Evolutionary conservation across 176 grass and related monocot genomes (phyloP), one percentile per base, ranked within the genome.

Genomic region (Zoysia japonica): DNA sequence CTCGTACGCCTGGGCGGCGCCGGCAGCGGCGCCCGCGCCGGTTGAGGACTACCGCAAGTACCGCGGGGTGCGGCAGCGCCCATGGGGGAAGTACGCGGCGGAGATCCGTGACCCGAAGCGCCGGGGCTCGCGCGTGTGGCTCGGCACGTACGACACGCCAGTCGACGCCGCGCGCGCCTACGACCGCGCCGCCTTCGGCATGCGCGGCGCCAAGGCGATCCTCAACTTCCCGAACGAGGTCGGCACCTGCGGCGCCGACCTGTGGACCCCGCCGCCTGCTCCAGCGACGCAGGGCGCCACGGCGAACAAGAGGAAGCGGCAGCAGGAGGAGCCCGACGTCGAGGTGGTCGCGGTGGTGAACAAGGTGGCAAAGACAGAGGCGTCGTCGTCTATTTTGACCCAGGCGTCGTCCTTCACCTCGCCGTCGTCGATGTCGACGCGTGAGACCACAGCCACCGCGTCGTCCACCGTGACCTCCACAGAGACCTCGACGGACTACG

Each of bases 151-250:
- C 65, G 93, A 92, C 78, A 89, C 84, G 0, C 75, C 89, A 28
- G 9, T 75, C 13, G 93, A 91, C 75, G 93, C 93, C 5, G 93
- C 93, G 56, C 90, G 66, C 45, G 89, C 93, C 0, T 95, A 95
- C 78, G 93, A 95, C 65, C 74, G 81, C 63, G 93, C 93, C 46
- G 89, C 93, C 1, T 90, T 95, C 81, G 43, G 82, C 37, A 86
- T 95, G 89, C 86, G 93, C 15, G 93, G 89, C 19, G 52, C 84
- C 70, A 95, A 92, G 68, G 93, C 89, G 15, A 95, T 95, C 73
- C 83, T 95, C 35, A 95, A 95, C 85, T 95, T 95, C 70, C 93
- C 93, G 7, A 95, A 95, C 77, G 93, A 95, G 47, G 77, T 95
- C 14, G 89, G 81, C 59, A 77, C 77, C 50, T 61, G 74, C 20